These are phyloP conservation scores for Candida ponderosae DNA, from an alignment of 805 yeast species.

Conservation along the genomic window DNA sequence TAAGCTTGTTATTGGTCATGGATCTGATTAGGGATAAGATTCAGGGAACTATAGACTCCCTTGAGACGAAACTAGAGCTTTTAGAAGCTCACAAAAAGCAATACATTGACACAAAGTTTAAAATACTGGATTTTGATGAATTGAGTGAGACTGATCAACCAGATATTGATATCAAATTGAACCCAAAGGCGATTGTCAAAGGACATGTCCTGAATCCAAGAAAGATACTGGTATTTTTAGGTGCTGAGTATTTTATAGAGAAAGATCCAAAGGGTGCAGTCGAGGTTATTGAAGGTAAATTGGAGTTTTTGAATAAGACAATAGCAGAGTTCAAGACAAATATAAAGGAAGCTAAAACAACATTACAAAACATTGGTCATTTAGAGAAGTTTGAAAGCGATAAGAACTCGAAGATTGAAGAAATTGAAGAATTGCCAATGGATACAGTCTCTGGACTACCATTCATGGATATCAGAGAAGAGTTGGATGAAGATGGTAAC, in stretches of 20 bases:
- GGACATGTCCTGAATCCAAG: conserved; percentile 14
- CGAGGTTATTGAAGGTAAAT: conserved; percentile 19
- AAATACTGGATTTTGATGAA: conserved; percentile 11
- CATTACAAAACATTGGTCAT: conserved; percentile 22
- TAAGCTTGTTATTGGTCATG: conserved; percentile 7
- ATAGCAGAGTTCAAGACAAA: conserved; percentile 30
- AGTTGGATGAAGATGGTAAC: conserved; percentile 77
- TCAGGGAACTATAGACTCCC: conserved; percentile 3
- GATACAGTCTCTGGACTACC: conserved; percentile 45
- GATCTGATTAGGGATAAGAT: conserved; percentile 5
- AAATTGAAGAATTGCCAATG: conserved; percentile 5
- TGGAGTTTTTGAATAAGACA: conserved; percentile 26
- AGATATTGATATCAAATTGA: conserved; percentile 9
- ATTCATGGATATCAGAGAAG: conserved; percentile 77
- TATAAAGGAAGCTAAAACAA: conserved; percentile 30
- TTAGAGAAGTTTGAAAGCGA: conserved; percentile 10
- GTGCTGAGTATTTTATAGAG: conserved; percentile 34
- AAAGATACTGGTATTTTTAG: conserved; percentile 25
- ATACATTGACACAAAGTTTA: conserved; percentile 14
- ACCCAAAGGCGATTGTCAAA: conserved; percentile 12
- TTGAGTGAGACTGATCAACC: conserved; percentile 6
- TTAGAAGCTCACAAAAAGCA: conserved; percentile 12
- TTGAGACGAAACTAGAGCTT: conserved; percentile 3
- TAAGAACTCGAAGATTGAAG: background rate
- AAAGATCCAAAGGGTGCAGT: conserved; percentile 23